These are phyloP conservation scores for Lumnitzera racemosa DNA, from an alignment of 345 rosid genomes.

Conservation along the genomic window DNA sequence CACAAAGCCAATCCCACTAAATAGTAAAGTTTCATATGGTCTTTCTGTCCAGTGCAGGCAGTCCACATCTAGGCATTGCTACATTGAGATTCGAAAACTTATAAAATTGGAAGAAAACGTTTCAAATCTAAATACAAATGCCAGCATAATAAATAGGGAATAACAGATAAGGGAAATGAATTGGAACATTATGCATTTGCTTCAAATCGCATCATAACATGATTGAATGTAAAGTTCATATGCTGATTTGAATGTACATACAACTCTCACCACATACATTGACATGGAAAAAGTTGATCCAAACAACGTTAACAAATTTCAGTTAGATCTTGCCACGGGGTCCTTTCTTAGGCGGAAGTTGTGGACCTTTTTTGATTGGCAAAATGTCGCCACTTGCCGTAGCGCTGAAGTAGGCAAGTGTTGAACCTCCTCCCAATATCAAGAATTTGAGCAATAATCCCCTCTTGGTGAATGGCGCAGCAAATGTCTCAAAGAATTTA, in stretches of 20 bases:
- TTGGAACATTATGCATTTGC: too few species aligned
- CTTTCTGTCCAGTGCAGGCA: too few species aligned
- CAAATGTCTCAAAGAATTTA: constrained; percentile 94
- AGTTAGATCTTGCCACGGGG: constrained; percentile 86
- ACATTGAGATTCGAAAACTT: too few species aligned
- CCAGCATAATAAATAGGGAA: too few species aligned
- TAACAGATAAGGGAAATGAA: too few species aligned
- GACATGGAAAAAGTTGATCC: constrained; percentile 6
- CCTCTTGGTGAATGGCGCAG: constrained; percentile 93
- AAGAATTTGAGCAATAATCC: constrained; percentile 88
- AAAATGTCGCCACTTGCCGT: constrained; percentile 62
- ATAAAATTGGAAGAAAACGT: too few species aligned
- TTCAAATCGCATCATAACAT: too few species aligned
- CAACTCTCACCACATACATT: constrained; percentile 19
- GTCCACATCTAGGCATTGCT: too few species aligned
- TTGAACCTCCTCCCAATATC: constrained; percentile 78
- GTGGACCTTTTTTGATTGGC: constrained; percentile 92
- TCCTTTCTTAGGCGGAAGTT: constrained; percentile 81
- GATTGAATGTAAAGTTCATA: too few species aligned
- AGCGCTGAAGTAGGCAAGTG: constrained; percentile 62
- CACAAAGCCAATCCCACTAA: too few species aligned
- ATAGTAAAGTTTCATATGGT: too few species aligned
- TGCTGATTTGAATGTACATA: not conserved
- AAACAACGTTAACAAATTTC: not conserved
- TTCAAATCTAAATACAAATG: too few species aligned